Conservation (phyloP, 2,329 filamentous ascomycete genomes). For the Fusarium longipes region DNA sequence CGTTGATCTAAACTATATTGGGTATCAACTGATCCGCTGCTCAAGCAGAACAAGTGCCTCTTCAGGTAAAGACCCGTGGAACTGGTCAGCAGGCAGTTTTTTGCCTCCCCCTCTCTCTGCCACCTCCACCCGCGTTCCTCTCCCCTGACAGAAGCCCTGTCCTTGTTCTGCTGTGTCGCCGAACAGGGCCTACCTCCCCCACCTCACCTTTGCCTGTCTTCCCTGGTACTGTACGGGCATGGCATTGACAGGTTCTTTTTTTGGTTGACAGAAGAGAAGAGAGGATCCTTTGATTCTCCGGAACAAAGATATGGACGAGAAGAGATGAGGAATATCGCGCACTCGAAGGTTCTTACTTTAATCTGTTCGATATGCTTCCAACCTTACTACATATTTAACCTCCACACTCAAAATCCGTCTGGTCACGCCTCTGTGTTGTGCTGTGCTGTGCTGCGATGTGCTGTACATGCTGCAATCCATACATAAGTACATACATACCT, state of each 20-base stretch:
- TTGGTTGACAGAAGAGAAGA: constrained; percentile 13
- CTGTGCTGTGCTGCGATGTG: constrained; percentile 2
- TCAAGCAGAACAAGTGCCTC: constrained; percentile 42
- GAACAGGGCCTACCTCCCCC: constrained; percentile 31
- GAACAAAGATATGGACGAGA: neutral
- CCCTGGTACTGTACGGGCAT: constrained; percentile 13
- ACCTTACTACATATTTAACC: constrained; percentile 14
- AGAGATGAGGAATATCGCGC: constrained; percentile 21
- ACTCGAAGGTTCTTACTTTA: neutral
- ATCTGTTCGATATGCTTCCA: neutral
- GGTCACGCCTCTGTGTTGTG: constrained; percentile 19
- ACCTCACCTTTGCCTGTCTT: constrained; percentile 4
- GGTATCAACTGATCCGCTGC: constrained; percentile 21
- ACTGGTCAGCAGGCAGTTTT: constrained; percentile 46
- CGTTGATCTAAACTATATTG: constrained; percentile 16
- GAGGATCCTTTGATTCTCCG: neutral
- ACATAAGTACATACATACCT: neutral
- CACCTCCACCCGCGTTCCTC: constrained; percentile 44
- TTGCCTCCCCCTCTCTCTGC: constrained; percentile 47
- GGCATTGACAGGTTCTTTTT: constrained; percentile 29
- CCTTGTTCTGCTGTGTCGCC: constrained; percentile 43
- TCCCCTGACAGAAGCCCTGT: constrained; percentile 43
- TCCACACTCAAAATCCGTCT: constrained; percentile 19
- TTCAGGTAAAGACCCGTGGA: constrained; percentile 41
- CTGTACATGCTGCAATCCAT: constrained; percentile 9